Percentiles rank a stretch among this genome's conserved stretches.
Evolutionary conservation across 2,329 filamentous ascomycete species (phyloP).

Genomic region (Pestalotiopsis fici): DNA sequence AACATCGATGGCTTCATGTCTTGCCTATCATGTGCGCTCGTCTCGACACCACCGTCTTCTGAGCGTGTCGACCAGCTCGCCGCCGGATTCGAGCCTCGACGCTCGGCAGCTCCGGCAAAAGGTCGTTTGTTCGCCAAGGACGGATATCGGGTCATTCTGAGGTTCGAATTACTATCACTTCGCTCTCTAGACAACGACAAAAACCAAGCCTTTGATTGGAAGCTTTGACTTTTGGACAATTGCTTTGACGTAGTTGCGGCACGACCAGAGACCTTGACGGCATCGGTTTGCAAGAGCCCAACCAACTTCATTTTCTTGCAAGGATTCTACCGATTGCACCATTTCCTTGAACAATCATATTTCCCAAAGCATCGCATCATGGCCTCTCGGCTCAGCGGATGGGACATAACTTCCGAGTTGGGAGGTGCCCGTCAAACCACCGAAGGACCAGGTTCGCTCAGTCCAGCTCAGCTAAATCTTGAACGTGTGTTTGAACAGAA

Average conservation of each 20-base stretch:
- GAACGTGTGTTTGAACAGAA: constrained; percentile 65
- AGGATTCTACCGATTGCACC: background rate
- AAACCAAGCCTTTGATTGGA: background rate
- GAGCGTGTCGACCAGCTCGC: background rate
- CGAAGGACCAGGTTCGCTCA: constrained; percentile 36
- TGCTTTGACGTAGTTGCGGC: no score
- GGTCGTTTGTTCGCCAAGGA: constrained; percentile 19
- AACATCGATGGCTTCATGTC: constrained; percentile 10
- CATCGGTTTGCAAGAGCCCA: no score
- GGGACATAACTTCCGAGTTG: constrained; percentile 17
- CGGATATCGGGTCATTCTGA: constrained; percentile 11
- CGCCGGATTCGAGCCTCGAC: constrained; percentile 13
- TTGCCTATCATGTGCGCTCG: constrained; percentile 20
- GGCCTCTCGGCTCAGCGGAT: constrained; percentile 29
- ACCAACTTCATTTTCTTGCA: background rate
- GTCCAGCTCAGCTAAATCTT: constrained; percentile 64
- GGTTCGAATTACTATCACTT: constrained; percentile 13
- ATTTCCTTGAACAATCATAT: background rate
- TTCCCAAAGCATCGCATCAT: constrained; percentile 17
- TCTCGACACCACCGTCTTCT: constrained; percentile 15
- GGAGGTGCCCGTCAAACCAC: constrained; percentile 16
- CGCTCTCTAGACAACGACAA: background rate
- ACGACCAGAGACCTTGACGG: no score
- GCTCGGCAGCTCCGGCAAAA: constrained; percentile 25
- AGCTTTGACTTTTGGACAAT: no score